phyloP scores from a whole-genome alignment of 345 rosid genomes.

The Boechera divaricarpa region DNA sequence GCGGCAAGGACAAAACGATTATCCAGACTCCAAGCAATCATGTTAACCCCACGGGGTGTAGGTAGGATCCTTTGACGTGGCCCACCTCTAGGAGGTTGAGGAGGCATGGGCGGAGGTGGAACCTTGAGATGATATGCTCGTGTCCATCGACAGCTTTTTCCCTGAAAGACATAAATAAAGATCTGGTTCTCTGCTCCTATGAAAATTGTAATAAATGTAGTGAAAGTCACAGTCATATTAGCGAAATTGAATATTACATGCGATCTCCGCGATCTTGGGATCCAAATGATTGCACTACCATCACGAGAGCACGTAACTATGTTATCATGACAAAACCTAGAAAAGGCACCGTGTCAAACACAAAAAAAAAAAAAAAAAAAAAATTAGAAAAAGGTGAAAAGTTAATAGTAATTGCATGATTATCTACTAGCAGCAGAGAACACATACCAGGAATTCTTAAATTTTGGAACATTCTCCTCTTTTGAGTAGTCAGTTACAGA shows the following conservation, averaged over 20 bases:
- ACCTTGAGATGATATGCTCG: constrained; percentile 94
- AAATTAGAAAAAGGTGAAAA: constrained; percentile 12
- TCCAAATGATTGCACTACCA: constrained; percentile 99
- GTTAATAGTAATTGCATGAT: constrained; percentile 11
- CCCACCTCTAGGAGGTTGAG: constrained; percentile 95
- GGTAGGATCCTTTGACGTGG: constrained; percentile 98
- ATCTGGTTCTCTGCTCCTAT: constrained; percentile 19
- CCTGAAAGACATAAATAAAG: constrained; percentile 54
- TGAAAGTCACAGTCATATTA: constrained; percentile 2
- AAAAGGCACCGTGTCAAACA: constrained; percentile 37
- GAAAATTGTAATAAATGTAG: not conserved
- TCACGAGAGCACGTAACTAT: constrained; percentile 98
- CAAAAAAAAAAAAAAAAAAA: not conserved
- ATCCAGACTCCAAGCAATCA: constrained; percentile 98
- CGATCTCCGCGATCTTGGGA: constrained; percentile 89
- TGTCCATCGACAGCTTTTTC: constrained; percentile 86
- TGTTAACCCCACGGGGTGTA: constrained; percentile 98
- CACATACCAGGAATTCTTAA: constrained; percentile 90
- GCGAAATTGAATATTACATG: constrained; percentile 59
- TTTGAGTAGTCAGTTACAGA: constrained; percentile 65
- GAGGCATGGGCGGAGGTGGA: constrained; percentile 98
- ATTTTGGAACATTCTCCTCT: constrained; percentile 84
- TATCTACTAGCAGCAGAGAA: constrained; percentile 28
- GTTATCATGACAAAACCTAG: constrained; percentile 91
- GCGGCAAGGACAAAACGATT: constrained; percentile 99